A percentile compares a stretch with the other conserved stretches of the same genome.
These are phyloP conservation scores for Aspergillus sp. DNA, from an alignment of 2,329 filamentous ascomycete species.

Conservation along the genomic window DNA sequence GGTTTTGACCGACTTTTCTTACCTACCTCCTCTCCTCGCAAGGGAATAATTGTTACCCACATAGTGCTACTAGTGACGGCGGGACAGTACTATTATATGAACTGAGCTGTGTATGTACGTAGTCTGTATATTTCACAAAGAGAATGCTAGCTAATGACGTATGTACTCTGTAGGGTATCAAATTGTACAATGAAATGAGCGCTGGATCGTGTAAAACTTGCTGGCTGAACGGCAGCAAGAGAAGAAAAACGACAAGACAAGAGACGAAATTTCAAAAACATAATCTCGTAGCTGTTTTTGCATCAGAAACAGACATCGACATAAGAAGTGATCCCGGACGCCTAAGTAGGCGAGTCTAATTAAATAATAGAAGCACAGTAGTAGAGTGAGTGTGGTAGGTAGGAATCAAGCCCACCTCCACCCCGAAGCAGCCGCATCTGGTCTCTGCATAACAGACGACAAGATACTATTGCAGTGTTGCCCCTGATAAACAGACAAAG, in stretches of 20 bases:
- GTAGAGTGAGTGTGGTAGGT: background rate
- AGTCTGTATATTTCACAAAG: background rate
- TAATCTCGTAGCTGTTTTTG: background rate
- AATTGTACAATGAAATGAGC: background rate
- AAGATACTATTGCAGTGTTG: slow-evolving; percentile 20
- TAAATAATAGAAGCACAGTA: background rate
- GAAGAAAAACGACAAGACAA: background rate
- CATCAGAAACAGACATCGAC: background rate
- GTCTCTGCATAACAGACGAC: slow-evolving; percentile 25
- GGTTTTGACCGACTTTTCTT: too few species aligned
- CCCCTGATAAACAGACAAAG: slow-evolving; percentile 4
- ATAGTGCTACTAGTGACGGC: background rate
- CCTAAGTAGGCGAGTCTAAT: too few species aligned
- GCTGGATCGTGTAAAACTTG: too few species aligned
- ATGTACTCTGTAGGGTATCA: background rate
- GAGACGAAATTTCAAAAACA: background rate
- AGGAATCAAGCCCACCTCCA: slow-evolving; percentile 40
- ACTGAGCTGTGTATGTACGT: background rate
- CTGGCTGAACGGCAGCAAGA: background rate
- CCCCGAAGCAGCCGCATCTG: slow-evolving; percentile 28
- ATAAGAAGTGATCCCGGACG: background rate
- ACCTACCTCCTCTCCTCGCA: too few species aligned
- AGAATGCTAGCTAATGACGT: background rate
- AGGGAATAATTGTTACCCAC: too few species aligned
- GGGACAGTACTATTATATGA: too few species aligned